Percentiles rank a stretch among this genome's conserved stretches.
Conservation (phyloP, 2,329 filamentous ascomycete species). For the Penicillium janthinellum region DNA sequence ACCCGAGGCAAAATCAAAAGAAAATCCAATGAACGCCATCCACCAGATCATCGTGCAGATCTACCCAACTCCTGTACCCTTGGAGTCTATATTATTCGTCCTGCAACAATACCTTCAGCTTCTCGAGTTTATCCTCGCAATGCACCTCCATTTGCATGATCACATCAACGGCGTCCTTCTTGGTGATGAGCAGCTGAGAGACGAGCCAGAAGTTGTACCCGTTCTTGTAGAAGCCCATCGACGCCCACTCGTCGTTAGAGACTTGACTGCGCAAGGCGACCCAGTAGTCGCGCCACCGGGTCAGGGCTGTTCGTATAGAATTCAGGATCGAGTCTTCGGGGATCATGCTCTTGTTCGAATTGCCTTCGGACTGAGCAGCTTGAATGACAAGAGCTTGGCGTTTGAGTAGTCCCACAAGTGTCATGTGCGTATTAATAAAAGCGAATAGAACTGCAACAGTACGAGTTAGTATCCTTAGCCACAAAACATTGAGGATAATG, state of each 20-base stretch:
- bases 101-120: constrained; percentile 43
- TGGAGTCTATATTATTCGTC: constrained; percentile 32
- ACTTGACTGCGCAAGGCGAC: constrained; percentile 34
- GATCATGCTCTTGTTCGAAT: constrained; percentile 15
- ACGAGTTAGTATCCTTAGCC: background rate
- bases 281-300: constrained; percentile 45
- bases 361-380: constrained; percentile 7
- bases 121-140: constrained; percentile 47
- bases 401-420: constrained; percentile 35
- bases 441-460: constrained; percentile 38
- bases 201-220: constrained; percentile 49
- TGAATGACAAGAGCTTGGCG: constrained; percentile 13
- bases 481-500: background rate
- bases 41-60: background rate
- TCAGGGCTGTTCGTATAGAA: constrained; percentile 38
- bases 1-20: background rate
- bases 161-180: constrained; percentile 47
- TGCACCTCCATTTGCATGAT: constrained; percentile 49
- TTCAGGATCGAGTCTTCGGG: constrained; percentile 35
- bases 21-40: background rate
- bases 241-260: constrained; percentile 40
- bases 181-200: constrained; percentile 44
- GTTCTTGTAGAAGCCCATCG: constrained; percentile 47
- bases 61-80: background rate
- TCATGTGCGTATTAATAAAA: constrained; percentile 47